Conservation (phyloP, 441 rosid species). For the Aleurites moluccanus region DNA sequence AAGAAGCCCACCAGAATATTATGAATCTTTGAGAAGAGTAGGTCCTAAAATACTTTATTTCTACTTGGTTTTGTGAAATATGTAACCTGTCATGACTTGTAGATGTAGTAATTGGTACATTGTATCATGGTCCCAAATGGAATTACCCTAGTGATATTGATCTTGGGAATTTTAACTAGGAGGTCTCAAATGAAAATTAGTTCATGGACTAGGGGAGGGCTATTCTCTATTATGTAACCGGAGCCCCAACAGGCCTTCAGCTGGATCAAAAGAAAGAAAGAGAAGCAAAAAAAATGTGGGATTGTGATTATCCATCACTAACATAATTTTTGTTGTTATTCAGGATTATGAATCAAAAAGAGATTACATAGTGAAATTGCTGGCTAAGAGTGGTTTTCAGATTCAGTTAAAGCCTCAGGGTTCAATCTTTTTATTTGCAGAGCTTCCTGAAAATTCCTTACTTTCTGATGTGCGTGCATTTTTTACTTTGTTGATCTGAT, state of each 20-base stretch:
- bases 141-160: neutral
- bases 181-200: neutral
- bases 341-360: constrained; percentile 59
- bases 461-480: constrained; percentile 46
- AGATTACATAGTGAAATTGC: constrained; percentile 44
- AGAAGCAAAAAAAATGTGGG: neutral
- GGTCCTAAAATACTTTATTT: constrained; percentile 15
- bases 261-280: neutral
- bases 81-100: neutral
- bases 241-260: neutral
- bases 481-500: neutral
- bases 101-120: neutral
- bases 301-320: neutral
- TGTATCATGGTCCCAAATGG: neutral
- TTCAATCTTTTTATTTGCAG: constrained; percentile 54
- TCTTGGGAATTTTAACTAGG: neutral
- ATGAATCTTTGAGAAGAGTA: constrained; percentile 47
- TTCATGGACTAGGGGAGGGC: neutral
- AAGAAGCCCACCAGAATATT: constrained; percentile 44
- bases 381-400: constrained; percentile 42
- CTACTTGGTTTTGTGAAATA: constrained; percentile 12
- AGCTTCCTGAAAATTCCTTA: constrained; percentile 43
- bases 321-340: constrained; percentile 15
- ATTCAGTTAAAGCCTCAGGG: constrained; percentile 59
- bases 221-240: neutral